Evolutionary conservation across 2,329 filamentous ascomycete genomes (phyloP).

Genomic region (Exophiala bonariae): DNA sequence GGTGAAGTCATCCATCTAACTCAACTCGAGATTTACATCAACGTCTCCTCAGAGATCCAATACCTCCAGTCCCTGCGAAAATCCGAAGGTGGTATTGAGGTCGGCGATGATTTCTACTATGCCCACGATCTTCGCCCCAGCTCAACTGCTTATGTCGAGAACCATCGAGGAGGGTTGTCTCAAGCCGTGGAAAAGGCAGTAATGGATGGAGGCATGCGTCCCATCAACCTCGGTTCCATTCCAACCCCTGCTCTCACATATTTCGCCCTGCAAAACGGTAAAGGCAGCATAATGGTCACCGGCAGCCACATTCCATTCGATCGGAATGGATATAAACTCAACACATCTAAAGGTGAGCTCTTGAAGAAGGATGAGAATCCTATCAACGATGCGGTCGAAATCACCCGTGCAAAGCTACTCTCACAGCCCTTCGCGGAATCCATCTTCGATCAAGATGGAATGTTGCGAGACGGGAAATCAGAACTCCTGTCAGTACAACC

Average conservation of each 20-base stretch:
- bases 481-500: slow-evolving; percentile 19
- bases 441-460: slow-evolving; percentile 32
- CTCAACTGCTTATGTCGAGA: slow-evolving; percentile 33
- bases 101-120: slow-evolving; percentile 35
- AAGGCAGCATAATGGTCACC: slow-evolving; percentile 38
- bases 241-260: slow-evolving; percentile 35
- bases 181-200: slow-evolving; percentile 35
- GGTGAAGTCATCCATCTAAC: slow-evolving; percentile 34
- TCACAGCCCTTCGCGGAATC: slow-evolving; percentile 22
- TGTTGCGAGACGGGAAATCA: slow-evolving; percentile 26
- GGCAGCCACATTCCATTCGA: slow-evolving; percentile 38
- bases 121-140: slow-evolving; percentile 36
- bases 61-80: slow-evolving; percentile 32
- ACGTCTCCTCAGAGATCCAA: slow-evolving; percentile 34
- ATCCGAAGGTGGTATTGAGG: slow-evolving; percentile 31
- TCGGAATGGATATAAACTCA: slow-evolving; percentile 37
- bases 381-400: slow-evolving; percentile 32
- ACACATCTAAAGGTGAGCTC: slow-evolving; percentile 35
- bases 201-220: slow-evolving; percentile 31
- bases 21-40: slow-evolving; percentile 37
- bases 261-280: slow-evolving; percentile 31
- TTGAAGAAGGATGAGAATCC: slow-evolving; percentile 35
- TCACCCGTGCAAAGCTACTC: slow-evolving; percentile 28
- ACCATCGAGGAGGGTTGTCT: slow-evolving; percentile 32
- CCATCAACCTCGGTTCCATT: slow-evolving; percentile 35